phyloP scores from a whole-genome alignment of 2,329 filamentous ascomycete genomes.

The Pseudogymnoascus sp. region DNA sequence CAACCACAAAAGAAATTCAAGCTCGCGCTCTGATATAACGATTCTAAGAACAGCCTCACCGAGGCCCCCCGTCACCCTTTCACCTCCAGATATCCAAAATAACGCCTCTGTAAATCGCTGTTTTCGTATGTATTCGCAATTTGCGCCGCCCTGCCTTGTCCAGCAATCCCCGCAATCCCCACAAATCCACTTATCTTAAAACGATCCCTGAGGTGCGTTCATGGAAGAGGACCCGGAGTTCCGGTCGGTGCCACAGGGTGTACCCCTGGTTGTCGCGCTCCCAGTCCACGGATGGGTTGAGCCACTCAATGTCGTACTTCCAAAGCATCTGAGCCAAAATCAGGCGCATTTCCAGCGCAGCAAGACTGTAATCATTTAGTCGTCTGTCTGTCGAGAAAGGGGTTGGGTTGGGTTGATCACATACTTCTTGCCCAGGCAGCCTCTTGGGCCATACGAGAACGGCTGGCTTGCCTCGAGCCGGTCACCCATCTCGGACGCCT shows the following conservation, averaged over 20 bases:
- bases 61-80: background rate
- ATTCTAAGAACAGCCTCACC: background rate
- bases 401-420: background rate
- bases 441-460: conserved; percentile 15
- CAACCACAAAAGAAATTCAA: background rate
- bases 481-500: conserved; percentile 20
- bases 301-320: conserved; percentile 20
- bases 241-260: conserved; percentile 19
- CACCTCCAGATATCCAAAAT: background rate
- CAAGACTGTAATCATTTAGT: conserved; percentile 11
- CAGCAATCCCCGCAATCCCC: background rate
- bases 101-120: background rate
- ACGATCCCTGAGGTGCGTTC: background rate
- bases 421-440: conserved; percentile 17
- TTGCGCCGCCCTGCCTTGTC: background rate
- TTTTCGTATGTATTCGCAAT: background rate
- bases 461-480: conserved; percentile 18
- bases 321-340: conserved; percentile 23
- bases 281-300: conserved; percentile 17
- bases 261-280: conserved; percentile 19
- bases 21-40: background rate
- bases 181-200: background rate
- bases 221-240: conserved; percentile 12
- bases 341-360: conserved; percentile 17
- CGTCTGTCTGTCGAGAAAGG: background rate